phyloP scores from a whole-genome alignment of 768 basidiomycete genomes.

The Cubamyces lactineus region DNA sequence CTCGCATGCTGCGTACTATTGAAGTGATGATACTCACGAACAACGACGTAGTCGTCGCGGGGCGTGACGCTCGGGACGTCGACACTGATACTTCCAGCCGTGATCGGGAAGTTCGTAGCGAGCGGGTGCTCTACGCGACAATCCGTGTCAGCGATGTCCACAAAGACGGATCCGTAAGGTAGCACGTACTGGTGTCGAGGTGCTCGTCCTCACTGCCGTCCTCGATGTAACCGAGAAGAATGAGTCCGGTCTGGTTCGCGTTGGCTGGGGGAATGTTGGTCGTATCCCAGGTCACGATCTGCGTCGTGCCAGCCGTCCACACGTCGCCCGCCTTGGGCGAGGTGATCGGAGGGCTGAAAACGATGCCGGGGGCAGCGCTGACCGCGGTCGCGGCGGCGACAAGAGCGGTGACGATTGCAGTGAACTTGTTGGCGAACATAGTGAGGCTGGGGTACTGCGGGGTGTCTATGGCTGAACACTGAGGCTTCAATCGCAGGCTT shows the following conservation, averaged over 20 bases:
- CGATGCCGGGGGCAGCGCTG: constrained; percentile 34
- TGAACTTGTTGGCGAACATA: constrained; percentile 25
- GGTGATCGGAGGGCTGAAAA: constrained; percentile 46
- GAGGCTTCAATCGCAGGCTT: background rate
- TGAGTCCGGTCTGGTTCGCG: constrained; percentile 39
- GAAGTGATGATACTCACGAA: constrained; percentile 40
- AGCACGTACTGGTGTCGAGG: constrained; percentile 49
- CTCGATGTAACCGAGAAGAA: constrained; percentile 49
- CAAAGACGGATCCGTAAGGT: too few species aligned
- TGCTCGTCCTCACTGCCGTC: constrained; percentile 37
- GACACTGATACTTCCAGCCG: constrained; percentile 40
- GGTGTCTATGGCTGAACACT: background rate
- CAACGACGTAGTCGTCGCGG: constrained; percentile 49
- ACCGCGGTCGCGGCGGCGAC: constrained; percentile 36
- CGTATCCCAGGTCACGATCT: constrained; percentile 50
- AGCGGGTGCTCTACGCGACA: constrained; percentile 45
- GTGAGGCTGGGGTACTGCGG: background rate
- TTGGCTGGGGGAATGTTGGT: constrained; percentile 42
- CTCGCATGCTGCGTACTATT: background rate
- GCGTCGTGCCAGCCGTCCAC: constrained; percentile 43
- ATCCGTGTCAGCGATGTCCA: background rate
- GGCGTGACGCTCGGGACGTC: constrained; percentile 42
- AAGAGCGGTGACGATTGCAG: constrained; percentile 25
- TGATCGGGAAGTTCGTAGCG: constrained; percentile 44
- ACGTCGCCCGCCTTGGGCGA: constrained; percentile 36